Evolutionary conservation across 495 filamentous ascomycete genomes (phyloP), one percentile per base, ranked within the genome.

Genomic region (Podospora appendiculata): DNA sequence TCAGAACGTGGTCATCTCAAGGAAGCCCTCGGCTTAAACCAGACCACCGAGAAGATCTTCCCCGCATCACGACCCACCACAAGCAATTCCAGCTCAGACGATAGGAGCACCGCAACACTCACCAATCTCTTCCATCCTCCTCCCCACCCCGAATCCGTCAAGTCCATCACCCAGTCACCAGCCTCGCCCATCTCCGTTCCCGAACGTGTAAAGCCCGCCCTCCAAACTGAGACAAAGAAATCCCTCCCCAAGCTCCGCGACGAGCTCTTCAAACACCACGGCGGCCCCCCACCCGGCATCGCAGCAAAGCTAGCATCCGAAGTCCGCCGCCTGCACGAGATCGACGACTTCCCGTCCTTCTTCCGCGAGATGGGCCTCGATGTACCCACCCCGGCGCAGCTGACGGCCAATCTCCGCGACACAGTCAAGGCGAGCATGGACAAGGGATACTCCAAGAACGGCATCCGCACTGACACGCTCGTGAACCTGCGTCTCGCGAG

Each of bases 191-290:
- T 25, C 25, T 25, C 25, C 2, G 5, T 5, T 5, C 25, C 25
- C 25, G 2, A n/a, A n/a, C n/a, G n/a, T n/a, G n/a, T 5, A 25
- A 25, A 25, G 5, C 25, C 25, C 25, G 25, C 25, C 25, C 25
- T 25, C 25, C 25, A 25, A 25, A 5, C 25, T 5, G n/a, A n/a
- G n/a, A 2, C 25, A 25, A 25, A 25, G 50, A 42, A 35, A 11
- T 45, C 54, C 12, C 62, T 80, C 34, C 34, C 25, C 32, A 49
- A 66, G 42, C 62, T 77, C 39, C 60, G 69, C 50, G 68, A 75
- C 39, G 66, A 71, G 38, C 63, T 78, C 16, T 80, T 79, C 59
- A 59, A 67, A 8, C 58, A 70, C 10, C 71, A 78, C 51, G 75
- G 77, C 53, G 73, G 65, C 8, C 73, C 76, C 9, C 74, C 76